phyloP scores from a whole-genome alignment of 805 yeast species.

The Candida nanaspora region DNA sequence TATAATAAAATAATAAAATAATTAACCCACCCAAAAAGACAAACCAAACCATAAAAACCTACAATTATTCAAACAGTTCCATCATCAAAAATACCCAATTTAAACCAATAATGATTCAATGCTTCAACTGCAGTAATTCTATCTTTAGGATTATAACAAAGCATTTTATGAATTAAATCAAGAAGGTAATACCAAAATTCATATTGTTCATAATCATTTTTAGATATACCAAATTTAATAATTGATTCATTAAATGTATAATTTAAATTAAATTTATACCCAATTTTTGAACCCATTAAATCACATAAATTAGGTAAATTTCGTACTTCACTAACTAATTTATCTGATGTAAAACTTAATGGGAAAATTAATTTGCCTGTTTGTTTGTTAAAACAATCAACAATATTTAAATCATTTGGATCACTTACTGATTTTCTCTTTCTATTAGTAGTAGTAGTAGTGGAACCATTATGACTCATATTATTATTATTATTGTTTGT shows the following conservation, averaged over 20 bases:
- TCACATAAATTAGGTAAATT: constrained; percentile 19
- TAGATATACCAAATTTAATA: constrained; percentile 13
- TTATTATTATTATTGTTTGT: constrained; percentile 7
- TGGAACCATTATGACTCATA: too few species aligned
- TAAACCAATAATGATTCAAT: constrained; percentile 68
- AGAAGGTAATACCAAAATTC: constrained; percentile 77
- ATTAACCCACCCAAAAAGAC: background rate
- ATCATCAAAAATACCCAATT: constrained; percentile 51
- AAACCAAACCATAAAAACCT: background rate
- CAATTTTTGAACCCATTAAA: constrained; percentile 23
- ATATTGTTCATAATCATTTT: constrained; percentile 48
- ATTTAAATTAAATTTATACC: constrained; percentile 18
- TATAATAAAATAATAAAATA: background rate
- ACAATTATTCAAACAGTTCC: too few species aligned
- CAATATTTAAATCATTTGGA: constrained; percentile 12
- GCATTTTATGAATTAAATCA: constrained; percentile 42
- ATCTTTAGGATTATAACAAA: constrained; percentile 43
- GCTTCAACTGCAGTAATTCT: constrained; percentile 50
- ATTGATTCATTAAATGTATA: constrained; percentile 19
- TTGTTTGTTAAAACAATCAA: constrained; percentile 22
- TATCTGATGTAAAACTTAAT: constrained; percentile 24
- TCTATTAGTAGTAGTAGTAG: too few species aligned
- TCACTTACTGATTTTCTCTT: constrained; percentile 1
- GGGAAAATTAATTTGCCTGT: constrained; percentile 29
- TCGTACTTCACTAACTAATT: constrained; percentile 30